These are phyloP conservation scores for Verticillium nonalfalfae DNA, from an alignment of 2,329 filamentous ascomycete species.

Conservation along the genomic window DNA sequence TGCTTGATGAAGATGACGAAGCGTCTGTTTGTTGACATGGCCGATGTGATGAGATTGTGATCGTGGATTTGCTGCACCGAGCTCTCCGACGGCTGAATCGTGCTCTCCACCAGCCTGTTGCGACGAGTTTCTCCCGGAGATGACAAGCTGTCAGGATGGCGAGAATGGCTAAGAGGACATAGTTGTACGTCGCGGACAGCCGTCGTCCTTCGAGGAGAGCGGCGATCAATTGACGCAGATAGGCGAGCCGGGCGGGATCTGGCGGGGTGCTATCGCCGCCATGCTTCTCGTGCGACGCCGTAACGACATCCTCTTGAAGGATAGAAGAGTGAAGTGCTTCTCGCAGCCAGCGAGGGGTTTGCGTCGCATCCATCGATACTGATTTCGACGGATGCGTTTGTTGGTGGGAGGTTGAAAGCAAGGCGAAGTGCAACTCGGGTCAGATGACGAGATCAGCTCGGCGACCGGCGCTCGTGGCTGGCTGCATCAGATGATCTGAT, in stretches of 20 bases:
- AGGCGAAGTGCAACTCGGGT: neutral
- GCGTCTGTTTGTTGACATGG: neutral
- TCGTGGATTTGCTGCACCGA: neutral
- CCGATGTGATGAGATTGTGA: neutral
- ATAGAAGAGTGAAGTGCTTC: neutral
- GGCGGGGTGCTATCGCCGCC: neutral
- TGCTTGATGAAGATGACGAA: conserved; percentile 25
- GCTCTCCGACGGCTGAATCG: neutral
- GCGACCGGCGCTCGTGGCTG: too few relatives aligned
- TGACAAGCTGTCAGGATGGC: conserved; percentile 19
- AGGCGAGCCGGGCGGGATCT: conserved; percentile 24
- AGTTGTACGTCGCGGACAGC: conserved; percentile 26
- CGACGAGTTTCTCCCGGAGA: conserved; percentile 13
- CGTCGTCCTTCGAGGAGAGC: conserved; percentile 23
- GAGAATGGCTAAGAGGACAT: conserved; percentile 21
- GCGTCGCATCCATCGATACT: neutral
- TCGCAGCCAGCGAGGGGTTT: neutral
- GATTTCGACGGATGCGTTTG: neutral
- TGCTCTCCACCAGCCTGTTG: conserved; percentile 16
- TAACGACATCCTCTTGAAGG: neutral
- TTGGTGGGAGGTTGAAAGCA: neutral
- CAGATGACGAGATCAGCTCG: neutral
- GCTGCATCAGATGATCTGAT: neutral
- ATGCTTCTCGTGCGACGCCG: neutral
- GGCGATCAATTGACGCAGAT: conserved; percentile 22